Base-by-base conservation (phyloP, 176 grass and related monocot genomes). In the Miscanthus lutarioriparius region DNA sequence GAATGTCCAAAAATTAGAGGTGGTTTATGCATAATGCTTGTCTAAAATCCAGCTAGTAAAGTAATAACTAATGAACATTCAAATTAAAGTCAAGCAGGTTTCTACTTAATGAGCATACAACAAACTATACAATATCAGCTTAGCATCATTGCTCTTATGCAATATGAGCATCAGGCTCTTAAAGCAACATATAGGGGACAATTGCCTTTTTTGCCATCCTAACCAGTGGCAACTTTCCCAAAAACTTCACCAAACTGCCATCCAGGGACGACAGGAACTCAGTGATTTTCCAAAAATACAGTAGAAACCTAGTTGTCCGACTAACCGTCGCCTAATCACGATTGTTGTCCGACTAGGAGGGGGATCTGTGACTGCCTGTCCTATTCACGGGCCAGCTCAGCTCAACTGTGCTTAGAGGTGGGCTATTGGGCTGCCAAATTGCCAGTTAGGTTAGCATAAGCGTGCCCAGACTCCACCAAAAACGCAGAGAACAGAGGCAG, bases 1-100 rank as follows among this genome's bases (percentile, higher is more conserved):
- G 3, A 43, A 83, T 44, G 36, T 41, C 47, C 33, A 90, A n/a
- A 22, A 64, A 72, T 87, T 84, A 80, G 75, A 73, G 36, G 44
- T n/a, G 6, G 64, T 86, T 36, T 72, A 82, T 75, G 25, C 14
- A 78, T 30, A 67, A 45, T 77, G 22, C 66, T 86, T 74, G 25
- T 19, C 43, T 43, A 81, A 47, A 69, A 30, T 59, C 45, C 36
- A 69, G 45, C 44, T 61, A 30, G 10, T 16, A 69, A 76, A 54
- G 14, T 53, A 53, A 53, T 54, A 7, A 22, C 2, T 16, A 47
- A 80, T 20, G 27, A 35, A 79, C 20, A 45, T 45, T 64, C 28
- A 63, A 22, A 71, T 70, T 43, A 77, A n/a, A 83, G 7, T 20
- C 1, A 3, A 47, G 30, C 26, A 83, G 4, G 56, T 70, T 89